Evolutionary conservation across 225 moss, liverwort and hornwort genomes (phyloP).

Genomic region (Marchantia paleacea): DNA sequence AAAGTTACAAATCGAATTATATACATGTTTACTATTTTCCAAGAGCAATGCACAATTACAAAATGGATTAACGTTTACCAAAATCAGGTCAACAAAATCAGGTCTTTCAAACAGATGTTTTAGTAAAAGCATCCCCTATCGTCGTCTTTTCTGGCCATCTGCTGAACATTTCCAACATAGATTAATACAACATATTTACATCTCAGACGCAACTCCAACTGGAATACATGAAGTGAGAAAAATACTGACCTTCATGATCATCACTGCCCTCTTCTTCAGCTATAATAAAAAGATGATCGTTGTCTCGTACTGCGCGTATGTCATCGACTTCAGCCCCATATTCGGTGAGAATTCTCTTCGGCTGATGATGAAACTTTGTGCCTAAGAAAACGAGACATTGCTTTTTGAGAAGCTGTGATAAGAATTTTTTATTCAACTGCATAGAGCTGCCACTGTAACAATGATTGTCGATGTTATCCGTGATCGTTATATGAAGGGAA

Average conservation of each 20-base stretch:
- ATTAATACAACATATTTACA: too few species aligned
- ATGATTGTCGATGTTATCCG: not conserved
- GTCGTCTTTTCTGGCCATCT: too few species aligned
- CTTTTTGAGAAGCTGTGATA: not conserved
- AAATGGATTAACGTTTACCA: not conserved
- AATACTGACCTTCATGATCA: constrained; percentile 21
- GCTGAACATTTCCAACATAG: too few species aligned
- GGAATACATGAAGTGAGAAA: not conserved
- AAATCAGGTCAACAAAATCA: not conserved
- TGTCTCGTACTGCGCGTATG: constrained; percentile 56
- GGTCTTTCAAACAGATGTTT: too few species aligned
- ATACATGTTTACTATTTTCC: not conserved
- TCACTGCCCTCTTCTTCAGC: constrained; percentile 37
- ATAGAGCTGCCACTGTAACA: not conserved
- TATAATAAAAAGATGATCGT: constrained; percentile 67
- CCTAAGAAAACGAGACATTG: constrained; percentile 32
- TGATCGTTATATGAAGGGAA: not conserved
- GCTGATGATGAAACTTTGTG: constrained; percentile 48
- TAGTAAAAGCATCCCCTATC: too few species aligned
- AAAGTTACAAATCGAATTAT: too few species aligned
- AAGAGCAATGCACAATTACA: not conserved
- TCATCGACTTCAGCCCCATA: constrained; percentile 73
- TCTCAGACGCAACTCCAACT: not conserved
- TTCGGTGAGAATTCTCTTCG: constrained; percentile 51
- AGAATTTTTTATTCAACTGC: not conserved